Base-by-base conservation (phyloP, 306 rosid genomes). In the Prinsepia uniflora region DNA sequence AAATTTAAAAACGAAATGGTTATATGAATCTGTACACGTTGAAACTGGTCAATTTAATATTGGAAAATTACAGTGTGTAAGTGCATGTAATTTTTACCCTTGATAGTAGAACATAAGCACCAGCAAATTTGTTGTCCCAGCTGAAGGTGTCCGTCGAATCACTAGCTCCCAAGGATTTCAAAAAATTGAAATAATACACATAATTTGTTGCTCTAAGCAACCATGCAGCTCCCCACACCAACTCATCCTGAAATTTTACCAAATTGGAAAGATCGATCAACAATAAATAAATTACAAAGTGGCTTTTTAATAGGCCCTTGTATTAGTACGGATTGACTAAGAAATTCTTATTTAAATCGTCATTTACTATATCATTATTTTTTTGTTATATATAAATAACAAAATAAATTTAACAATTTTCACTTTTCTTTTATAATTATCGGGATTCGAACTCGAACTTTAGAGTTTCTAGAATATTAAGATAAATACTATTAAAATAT, bases 111-210 rank as follows among this genome's bases (percentile, higher is more conserved):
- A 94, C 95, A 71, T 78, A 89, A 63, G 97, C 92, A 72, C 98
- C 98, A 1, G 97, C 97, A 81, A 73, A 94, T 67, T 94, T 94
- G 88, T 94, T 88, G 79, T 94, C 98, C 97, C 98, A 94, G 70
- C 98, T 90, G 83, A 94, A 94, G 59, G 86, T 76, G 67, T 94
- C 95, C 15, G 98, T 83, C 55, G 79, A 88, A 67, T 94, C 97
- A 72, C 83, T 82, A 57, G 82, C 92, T 75, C 95, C 96, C 63
- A 90, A 75, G 1, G 87, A 76, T 79, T 80, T 84, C 64, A 89
- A 68, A 71, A 94, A 73, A 47, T 86, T 87, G 46, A 72, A 80
- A 75, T 94, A 94, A 66, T 65, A 64, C 41, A 74, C 79, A 20
- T 73, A 84, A 52, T 94, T 90, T 64, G 96, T 90, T 76, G 98